phyloP scores from a whole-genome alignment of 352 stramenopile genomes.

The Blastocystis sp. region DNA sequence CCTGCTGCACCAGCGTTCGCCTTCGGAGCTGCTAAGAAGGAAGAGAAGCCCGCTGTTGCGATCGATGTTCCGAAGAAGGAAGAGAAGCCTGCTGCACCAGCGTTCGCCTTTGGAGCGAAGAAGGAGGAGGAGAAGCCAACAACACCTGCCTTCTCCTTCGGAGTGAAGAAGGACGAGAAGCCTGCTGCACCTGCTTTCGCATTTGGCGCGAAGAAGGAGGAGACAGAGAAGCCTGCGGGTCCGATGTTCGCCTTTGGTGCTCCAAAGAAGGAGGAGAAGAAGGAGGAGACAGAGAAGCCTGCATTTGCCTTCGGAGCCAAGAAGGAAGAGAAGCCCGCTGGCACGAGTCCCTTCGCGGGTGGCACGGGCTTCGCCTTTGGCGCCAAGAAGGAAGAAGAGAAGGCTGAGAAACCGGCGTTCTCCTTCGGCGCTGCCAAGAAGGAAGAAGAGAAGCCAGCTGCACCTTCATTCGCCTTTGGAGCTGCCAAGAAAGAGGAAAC shows the following conservation, averaged over 20 bases:
- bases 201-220: not conserved
- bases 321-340: not conserved
- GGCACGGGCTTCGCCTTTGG: not conserved
- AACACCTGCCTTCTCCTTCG: not conserved
- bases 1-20: not conserved
- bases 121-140: not conserved
- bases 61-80: not conserved
- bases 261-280: conserved; percentile 4
- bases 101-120: not conserved
- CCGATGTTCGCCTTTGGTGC: conserved; percentile 5
- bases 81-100: not conserved
- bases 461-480: too few species aligned
- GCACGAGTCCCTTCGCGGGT: not conserved
- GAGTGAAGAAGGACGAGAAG: not conserved
- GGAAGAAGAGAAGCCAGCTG: too few species aligned
- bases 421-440: not conserved
- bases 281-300: not conserved
- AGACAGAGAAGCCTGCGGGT: conserved; percentile 16
- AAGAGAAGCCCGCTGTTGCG: not conserved
- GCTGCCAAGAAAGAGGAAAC: not conserved
- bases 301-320: conserved; percentile 14
- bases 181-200: not conserved
- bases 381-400: conserved; percentile 6
- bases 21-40: not conserved
- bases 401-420: not conserved